Conservation (phyloP, 176 grass and related monocot species). For the Rhipidocladum racemiflorum region DNA sequence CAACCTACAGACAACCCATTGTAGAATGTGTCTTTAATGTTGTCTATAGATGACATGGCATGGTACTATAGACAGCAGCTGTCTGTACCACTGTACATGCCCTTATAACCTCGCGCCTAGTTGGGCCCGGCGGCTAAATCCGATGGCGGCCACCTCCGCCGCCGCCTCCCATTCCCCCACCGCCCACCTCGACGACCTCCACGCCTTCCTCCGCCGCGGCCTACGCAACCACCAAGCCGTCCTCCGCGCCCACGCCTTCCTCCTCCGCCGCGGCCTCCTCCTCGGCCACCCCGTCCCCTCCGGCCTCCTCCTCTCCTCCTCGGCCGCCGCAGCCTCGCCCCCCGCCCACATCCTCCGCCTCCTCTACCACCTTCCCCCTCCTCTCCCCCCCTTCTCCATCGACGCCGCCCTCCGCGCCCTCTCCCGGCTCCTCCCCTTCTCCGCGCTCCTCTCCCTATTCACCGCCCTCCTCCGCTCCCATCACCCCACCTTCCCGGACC, state of each 20-base stretch:
- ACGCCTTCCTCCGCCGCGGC: slow-evolving; percentile 32
- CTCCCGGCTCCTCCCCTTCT: slow-evolving; percentile 19
- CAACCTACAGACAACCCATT: too few species aligned
- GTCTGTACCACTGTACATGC: too few species aligned
- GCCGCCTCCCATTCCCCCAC: background rate
- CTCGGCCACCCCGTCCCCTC: slow-evolving; percentile 33
- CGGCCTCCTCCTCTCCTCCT: slow-evolving; percentile 38
- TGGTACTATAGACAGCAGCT: too few species aligned
- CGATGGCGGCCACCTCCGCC: slow-evolving; percentile 36
- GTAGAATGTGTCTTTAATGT: too few species aligned
- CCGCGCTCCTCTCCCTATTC: slow-evolving; percentile 39
- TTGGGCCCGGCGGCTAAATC: background rate
- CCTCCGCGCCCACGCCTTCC: slow-evolving; percentile 37
- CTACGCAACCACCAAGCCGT: slow-evolving; percentile 34
- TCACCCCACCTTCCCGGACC: slow-evolving; percentile 30
- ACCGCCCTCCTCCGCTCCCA: slow-evolving; percentile 29
- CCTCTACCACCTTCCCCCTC: slow-evolving; percentile 29
- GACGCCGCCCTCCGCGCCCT: slow-evolving; percentile 38
- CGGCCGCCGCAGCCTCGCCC: slow-evolving; percentile 5
- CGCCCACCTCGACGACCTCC: slow-evolving; percentile 20
- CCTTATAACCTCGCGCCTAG: too few species aligned
- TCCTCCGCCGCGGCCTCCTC: slow-evolving; percentile 45
- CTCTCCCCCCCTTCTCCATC: slow-evolving; percentile 40
- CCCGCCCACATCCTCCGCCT: slow-evolving; percentile 26
- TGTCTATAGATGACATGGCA: too few species aligned